Conservation (phyloP, 2,329 filamentous ascomycete species). For the Metarhizium rileyi region DNA sequence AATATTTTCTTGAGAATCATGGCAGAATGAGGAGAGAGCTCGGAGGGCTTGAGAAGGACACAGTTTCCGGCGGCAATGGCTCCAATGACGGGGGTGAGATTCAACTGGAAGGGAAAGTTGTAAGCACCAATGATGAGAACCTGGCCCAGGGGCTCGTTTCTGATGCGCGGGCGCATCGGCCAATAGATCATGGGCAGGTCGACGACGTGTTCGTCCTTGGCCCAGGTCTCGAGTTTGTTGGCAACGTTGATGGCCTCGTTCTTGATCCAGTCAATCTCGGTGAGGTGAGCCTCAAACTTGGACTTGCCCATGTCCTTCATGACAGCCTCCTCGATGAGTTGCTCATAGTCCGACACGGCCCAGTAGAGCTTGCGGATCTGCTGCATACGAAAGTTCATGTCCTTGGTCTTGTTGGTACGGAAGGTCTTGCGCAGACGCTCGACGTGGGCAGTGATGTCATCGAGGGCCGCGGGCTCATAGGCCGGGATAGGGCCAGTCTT, state of each 20-base stretch:
- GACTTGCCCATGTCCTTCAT: constrained; percentile 71
- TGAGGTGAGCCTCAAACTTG: constrained; percentile 60
- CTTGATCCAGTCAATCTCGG: constrained; percentile 69
- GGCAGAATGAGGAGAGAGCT: constrained; percentile 66
- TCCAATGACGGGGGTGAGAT: constrained; percentile 69
- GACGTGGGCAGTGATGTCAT: constrained; percentile 54
- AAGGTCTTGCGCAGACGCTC: constrained; percentile 59
- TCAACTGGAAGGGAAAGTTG: constrained; percentile 86
- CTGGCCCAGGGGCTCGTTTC: constrained; percentile 79
- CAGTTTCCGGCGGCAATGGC: constrained; percentile 91
- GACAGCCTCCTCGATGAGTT: constrained; percentile 65
- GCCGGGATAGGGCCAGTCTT: constrained; percentile 28
- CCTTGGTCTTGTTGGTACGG: constrained; percentile 69
- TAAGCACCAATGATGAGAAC: constrained; percentile 84
- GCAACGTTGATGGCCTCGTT: constrained; percentile 73
- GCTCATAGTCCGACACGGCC: constrained; percentile 71
- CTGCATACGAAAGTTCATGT: constrained; percentile 68
- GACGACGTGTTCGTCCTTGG: constrained; percentile 66
- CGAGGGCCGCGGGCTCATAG: constrained; percentile 54
- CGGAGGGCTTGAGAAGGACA: constrained; percentile 82
- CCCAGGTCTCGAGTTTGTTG: constrained; percentile 71
- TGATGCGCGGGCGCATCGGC: constrained; percentile 62
- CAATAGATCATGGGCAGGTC: constrained; percentile 62
- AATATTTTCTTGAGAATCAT: constrained; percentile 73
- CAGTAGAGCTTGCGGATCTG: constrained; percentile 95